Evolutionary conservation across 2,329 filamentous ascomycete species (phyloP).

Genomic region (Fusarium sp.): DNA sequence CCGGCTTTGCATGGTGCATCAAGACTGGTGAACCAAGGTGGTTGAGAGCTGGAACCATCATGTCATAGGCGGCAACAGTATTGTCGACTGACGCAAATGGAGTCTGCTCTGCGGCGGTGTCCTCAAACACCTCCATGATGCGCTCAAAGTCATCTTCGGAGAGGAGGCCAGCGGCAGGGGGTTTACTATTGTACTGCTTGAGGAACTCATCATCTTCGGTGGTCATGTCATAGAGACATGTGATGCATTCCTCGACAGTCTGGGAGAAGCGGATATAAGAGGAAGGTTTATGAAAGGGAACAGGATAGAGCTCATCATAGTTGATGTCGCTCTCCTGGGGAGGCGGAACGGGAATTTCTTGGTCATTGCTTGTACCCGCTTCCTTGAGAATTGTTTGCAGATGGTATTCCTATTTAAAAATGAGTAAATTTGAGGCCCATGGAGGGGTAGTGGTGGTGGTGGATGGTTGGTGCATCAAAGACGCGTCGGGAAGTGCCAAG

Average conservation of each 20-base stretch:
- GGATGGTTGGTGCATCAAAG: constrained; percentile 28
- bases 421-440: constrained; percentile 43
- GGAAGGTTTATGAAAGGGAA: constrained; percentile 79
- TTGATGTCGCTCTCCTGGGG: constrained; percentile 71
- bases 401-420: constrained; percentile 80
- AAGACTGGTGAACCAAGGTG: constrained; percentile 59
- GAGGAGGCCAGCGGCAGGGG: constrained; percentile 68
- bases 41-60: constrained; percentile 73
- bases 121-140: constrained; percentile 94
- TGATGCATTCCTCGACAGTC: constrained; percentile 94
- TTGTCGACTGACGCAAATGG: constrained; percentile 92
- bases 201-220: constrained; percentile 88
- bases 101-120: constrained; percentile 80
- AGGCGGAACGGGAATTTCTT: constrained; percentile 71
- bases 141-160: constrained; percentile 92
- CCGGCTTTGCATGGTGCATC: constrained; percentile 70
- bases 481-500: constrained; percentile 4
- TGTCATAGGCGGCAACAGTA: constrained; percentile 77
- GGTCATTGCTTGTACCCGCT: constrained; percentile 62
- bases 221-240: constrained; percentile 92
- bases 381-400: constrained; percentile 78
- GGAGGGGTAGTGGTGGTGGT: constrained; percentile 4
- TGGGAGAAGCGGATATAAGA: constrained; percentile 98
- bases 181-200: constrained; percentile 81
- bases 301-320: constrained; percentile 89